Evolutionary conservation across 352 stramenopile species (phyloP).

Genomic region (Phytophthora palmivora): DNA sequence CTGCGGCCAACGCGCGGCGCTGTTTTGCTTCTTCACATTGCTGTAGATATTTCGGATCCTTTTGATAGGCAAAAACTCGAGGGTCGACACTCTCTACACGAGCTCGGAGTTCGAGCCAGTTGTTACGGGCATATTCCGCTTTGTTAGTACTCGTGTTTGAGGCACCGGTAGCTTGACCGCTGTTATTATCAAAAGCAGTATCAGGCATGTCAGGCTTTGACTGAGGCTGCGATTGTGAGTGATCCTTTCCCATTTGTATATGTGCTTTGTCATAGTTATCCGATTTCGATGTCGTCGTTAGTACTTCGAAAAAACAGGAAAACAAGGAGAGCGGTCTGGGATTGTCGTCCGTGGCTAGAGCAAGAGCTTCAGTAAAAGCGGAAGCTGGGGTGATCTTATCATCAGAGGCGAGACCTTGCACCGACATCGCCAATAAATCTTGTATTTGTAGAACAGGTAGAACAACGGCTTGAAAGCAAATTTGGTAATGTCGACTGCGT

Average conservation of each 20-base stretch:
- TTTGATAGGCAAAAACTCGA: slow-evolving; percentile 28
- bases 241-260: neutral
- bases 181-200: neutral
- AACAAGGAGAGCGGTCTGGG: neutral
- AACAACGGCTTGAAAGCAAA: slow-evolving; percentile 4
- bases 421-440: slow-evolving; percentile 10
- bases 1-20: slow-evolving; percentile 22
- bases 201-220: neutral
- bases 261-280: neutral
- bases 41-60: slow-evolving; percentile 35
- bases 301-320: slow-evolving; percentile 2
- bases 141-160: neutral
- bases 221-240: neutral
- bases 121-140: slow-evolving; percentile 13
- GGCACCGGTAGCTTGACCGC: neutral
- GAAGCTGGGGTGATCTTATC: slow-evolving; percentile 9
- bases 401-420: slow-evolving; percentile 10
- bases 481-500: slow-evolving; percentile 3
- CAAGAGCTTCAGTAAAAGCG: neutral
- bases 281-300: neutral
- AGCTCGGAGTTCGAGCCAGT: slow-evolving; percentile 29
- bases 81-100: slow-evolving; percentile 33
- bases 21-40: slow-evolving; percentile 32
- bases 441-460: neutral
- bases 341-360: neutral